Percentiles rank a stretch among this genome's conserved stretches.
These are phyloP conservation scores for Trematosphaeria pertusa DNA, from an alignment of 2,329 filamentous ascomycete genomes.

Conservation along the genomic window DNA sequence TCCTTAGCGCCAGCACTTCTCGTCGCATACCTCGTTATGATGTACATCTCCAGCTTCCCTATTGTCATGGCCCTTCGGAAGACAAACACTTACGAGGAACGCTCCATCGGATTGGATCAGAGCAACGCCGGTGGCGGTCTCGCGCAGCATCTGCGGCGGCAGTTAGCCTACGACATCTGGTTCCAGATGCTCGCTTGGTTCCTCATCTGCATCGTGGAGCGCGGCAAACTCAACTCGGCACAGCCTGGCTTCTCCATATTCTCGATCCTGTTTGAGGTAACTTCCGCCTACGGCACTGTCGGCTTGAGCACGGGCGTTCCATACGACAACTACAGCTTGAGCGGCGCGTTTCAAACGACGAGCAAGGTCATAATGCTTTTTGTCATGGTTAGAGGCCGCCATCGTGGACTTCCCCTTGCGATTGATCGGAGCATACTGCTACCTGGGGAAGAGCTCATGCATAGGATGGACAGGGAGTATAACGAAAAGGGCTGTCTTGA, in stretches of 20 bases:
- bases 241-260: slow-evolving; percentile 39
- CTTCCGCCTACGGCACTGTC: slow-evolving; percentile 67
- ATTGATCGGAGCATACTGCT: slow-evolving; percentile 41
- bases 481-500: slow-evolving; percentile 21
- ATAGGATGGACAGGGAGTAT: slow-evolving; percentile 41
- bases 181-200: slow-evolving; percentile 68
- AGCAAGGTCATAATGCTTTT: slow-evolving; percentile 66
- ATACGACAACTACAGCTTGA: slow-evolving; percentile 61
- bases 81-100: slow-evolving; percentile 76
- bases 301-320: slow-evolving; percentile 66
- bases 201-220: slow-evolving; percentile 67
- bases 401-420: slow-evolving; percentile 38
- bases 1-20: slow-evolving; percentile 64
- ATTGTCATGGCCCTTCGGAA: slow-evolving; percentile 70
- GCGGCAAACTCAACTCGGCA: slow-evolving; percentile 57
- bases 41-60: slow-evolving; percentile 71
- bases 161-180: slow-evolving; percentile 73
- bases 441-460: slow-evolving; percentile 43
- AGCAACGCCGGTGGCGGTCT: slow-evolving; percentile 25
- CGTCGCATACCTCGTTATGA: slow-evolving; percentile 68
- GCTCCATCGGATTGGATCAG: slow-evolving; percentile 67
- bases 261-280: slow-evolving; percentile 61
- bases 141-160: slow-evolving; percentile 65
- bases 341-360: slow-evolving; percentile 60
- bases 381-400: slow-evolving; percentile 58